These are phyloP conservation scores for Coprinellus micaceus DNA, from an alignment of 768 basidiomycete species.

Conservation along the genomic window DNA sequence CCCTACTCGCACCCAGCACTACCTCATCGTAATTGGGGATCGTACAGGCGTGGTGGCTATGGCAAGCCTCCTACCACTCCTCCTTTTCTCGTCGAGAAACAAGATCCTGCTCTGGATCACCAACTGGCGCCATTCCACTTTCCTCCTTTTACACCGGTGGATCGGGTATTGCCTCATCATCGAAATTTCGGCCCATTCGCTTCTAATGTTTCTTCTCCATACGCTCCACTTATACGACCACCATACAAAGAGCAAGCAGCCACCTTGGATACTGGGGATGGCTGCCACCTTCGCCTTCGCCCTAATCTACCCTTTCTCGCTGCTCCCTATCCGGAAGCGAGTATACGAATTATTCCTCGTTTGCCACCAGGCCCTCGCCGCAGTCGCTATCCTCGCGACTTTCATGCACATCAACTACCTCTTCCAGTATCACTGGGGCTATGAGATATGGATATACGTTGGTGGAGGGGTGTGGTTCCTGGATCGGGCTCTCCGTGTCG, in stretches of 20 bases:
- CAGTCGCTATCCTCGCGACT: constrained; percentile 6
- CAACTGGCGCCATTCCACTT: constrained; percentile 10
- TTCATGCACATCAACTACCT: constrained; percentile 8
- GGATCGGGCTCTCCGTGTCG: constrained; percentile 3
- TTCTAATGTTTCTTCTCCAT: background rate
- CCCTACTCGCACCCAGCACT: background rate
- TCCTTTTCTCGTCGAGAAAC: constrained; percentile 10
- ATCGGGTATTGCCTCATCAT: constrained; percentile 10
- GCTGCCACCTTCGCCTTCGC: constrained; percentile 10
- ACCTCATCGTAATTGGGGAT: constrained; percentile 5
- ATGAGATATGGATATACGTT: constrained; percentile 12
- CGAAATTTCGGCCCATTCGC: constrained; percentile 6
- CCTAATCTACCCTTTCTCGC: constrained; percentile 29
- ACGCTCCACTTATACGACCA: background rate
- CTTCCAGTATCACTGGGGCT: constrained; percentile 7
- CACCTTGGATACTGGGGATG: constrained; percentile 11
- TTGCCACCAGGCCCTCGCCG: constrained; percentile 39
- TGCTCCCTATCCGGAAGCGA: constrained; percentile 44
- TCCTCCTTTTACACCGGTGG: constrained; percentile 12
- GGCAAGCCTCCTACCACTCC: constrained; percentile 11
- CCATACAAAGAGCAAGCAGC: background rate
- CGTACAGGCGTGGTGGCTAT: constrained; percentile 6
- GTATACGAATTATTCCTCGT: constrained; percentile 53
- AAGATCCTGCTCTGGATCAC: constrained; percentile 13
- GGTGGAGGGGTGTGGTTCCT: constrained; percentile 4